Percentiles rank a stretch among this genome's conserved stretches.
These are phyloP conservation scores for Arabidopsis hybrid DNA, from an alignment of 441 rosid species.

Conservation along the genomic window DNA sequence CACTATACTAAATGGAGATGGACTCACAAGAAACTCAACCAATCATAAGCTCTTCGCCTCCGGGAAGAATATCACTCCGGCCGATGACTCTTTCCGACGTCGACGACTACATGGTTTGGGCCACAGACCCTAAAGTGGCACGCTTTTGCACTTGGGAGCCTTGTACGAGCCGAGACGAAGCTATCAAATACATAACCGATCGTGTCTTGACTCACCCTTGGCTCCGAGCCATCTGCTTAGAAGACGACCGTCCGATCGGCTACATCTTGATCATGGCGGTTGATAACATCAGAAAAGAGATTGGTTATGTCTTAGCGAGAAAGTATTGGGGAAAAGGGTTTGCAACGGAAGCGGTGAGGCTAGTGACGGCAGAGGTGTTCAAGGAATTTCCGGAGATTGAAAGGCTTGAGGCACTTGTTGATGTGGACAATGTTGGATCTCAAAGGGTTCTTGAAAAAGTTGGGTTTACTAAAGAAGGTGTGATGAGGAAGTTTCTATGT, in stretches of 20 bases:
- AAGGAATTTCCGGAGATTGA: constrained; percentile 54
- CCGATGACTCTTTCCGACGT: constrained; percentile 58
- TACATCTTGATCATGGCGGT: constrained; percentile 51
- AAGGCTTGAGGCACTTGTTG: constrained; percentile 71
- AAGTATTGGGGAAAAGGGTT: constrained; percentile 68
- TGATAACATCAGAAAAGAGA: constrained; percentile 54
- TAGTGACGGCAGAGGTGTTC: constrained; percentile 49
- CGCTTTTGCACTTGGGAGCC: constrained; percentile 65
- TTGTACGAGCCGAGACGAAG: constrained; percentile 59
- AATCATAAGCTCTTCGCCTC: not conserved
- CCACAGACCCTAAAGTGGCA: constrained; percentile 55
- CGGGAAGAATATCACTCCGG: constrained; percentile 51
- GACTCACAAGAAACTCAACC: constrained; percentile 17
- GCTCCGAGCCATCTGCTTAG: constrained; percentile 61
- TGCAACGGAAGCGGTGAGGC: constrained; percentile 54
- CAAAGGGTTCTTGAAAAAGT: constrained; percentile 65
- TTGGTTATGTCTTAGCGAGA: constrained; percentile 59
- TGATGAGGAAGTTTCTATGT: constrained; percentile 53
- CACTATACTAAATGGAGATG: not conserved
- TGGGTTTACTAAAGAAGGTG: constrained; percentile 65
- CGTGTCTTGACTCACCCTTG: constrained; percentile 56
- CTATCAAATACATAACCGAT: constrained; percentile 50
- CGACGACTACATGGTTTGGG: constrained; percentile 88
- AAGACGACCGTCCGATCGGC: constrained; percentile 54
- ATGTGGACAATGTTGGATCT: constrained; percentile 59